phyloP scores from a whole-genome alignment of 495 filamentous ascomycete species.

The Penicillium silybi region DNA sequence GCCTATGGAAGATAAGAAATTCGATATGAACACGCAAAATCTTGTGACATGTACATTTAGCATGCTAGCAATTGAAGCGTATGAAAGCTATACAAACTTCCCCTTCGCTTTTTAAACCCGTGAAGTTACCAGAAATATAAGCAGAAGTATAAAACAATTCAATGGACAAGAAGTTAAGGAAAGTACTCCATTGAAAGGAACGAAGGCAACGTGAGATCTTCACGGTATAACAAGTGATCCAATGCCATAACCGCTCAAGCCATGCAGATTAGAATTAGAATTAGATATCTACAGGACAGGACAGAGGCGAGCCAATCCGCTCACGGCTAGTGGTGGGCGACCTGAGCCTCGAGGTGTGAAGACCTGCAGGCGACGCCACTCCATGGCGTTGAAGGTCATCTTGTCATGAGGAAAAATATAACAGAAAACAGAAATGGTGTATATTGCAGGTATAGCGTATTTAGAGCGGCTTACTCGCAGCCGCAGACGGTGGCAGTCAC shows the following conservation, averaged over 20 bases:
- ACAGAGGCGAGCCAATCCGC: constrained; percentile 8
- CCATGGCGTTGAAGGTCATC: constrained; percentile 14
- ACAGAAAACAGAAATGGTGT: constrained; percentile 4
- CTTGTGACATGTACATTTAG: not conserved
- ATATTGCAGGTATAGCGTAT: not conserved
- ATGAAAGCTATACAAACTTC: not conserved
- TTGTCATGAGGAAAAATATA: constrained; percentile 17
- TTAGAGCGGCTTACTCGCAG: constrained; percentile 18
- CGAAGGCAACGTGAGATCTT: constrained; percentile 12
- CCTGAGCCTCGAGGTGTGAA: not conserved
- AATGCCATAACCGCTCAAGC: not conserved
- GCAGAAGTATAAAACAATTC: not conserved
- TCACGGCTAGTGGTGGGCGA: not conserved
- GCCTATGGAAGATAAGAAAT: not conserved
- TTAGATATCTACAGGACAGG: constrained; percentile 38
- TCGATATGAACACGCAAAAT: not conserved
- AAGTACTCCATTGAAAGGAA: constrained; percentile 38
- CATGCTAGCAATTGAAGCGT: not conserved
- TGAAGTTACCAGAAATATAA: not conserved
- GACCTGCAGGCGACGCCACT: constrained; percentile 9
- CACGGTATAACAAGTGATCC: constrained; percentile 13
- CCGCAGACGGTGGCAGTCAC: constrained; percentile 29
- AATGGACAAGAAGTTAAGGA: constrained; percentile 17
- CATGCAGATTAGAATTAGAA: constrained; percentile 37
- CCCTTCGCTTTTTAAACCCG: not conserved